A percentile compares a stretch with the other conserved stretches of the same genome.
Conservation (phyloP, 1,284 basidiomycete genomes). For the Exobasidium cylindrosporum region DNA sequence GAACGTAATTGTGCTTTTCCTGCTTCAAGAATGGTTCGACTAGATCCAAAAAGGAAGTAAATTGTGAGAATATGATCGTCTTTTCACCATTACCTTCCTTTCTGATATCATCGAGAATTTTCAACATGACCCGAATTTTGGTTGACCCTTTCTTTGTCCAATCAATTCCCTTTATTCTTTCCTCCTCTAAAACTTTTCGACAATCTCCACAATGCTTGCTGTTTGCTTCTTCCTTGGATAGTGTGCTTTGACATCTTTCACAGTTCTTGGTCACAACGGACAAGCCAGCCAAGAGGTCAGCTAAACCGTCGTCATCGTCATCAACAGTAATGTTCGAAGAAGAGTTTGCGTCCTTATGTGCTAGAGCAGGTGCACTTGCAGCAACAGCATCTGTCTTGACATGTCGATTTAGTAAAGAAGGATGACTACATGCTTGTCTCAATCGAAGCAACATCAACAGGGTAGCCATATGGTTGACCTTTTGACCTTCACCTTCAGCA, state of each 20-base stretch:
- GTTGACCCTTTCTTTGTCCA: constrained; percentile 66
- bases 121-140: constrained; percentile 81
- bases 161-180: constrained; percentile 44
- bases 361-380: constrained; percentile 6
- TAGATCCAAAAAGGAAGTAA: constrained; percentile 84
- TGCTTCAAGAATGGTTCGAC: constrained; percentile 75
- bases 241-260: constrained; percentile 20
- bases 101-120: constrained; percentile 70
- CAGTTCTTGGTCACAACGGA: constrained; percentile 56
- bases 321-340: constrained; percentile 14
- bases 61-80: constrained; percentile 73
- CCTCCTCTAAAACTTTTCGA: constrained; percentile 17
- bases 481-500: constrained; percentile 58
- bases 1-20: constrained; percentile 69
- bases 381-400: constrained; percentile 24
- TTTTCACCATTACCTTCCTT: constrained; percentile 64
- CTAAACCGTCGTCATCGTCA: constrained; percentile 66
- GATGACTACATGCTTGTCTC: constrained; percentile 64
- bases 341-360: background rate
- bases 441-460: constrained; percentile 78
- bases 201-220: constrained; percentile 38
- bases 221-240: constrained; percentile 1
- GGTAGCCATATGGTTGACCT: constrained; percentile 76
- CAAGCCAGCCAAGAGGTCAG: constrained; percentile 70
- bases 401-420: constrained; percentile 32